A percentile compares a stretch with the other conserved stretches of the same genome.
These are phyloP conservation scores for Hylodesmum podocarpum DNA, from an alignment of 306 rosid species.

Conservation along the genomic window DNA sequence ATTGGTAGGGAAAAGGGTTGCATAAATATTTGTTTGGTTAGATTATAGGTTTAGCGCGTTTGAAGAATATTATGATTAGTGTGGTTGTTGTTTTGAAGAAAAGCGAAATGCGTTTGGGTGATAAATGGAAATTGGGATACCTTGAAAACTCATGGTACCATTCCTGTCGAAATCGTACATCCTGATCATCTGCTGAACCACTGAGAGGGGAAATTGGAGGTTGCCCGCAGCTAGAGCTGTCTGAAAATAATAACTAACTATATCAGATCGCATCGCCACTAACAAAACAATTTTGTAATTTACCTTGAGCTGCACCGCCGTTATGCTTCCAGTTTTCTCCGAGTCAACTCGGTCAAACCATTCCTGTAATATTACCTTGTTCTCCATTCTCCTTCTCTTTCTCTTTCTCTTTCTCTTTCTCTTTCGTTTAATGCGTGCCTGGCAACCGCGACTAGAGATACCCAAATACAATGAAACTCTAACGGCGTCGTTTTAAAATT, in stretches of 20 bases:
- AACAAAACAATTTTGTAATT: background rate
- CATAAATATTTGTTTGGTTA: background rate
- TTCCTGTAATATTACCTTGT: constrained; percentile 52
- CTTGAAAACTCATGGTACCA: constrained; percentile 88
- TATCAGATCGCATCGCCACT: background rate
- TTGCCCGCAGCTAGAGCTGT: constrained; percentile 75
- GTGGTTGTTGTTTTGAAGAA: too few relatives aligned
- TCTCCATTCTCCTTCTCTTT: constrained; percentile 39
- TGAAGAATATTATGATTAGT: background rate
- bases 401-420: too few relatives aligned
- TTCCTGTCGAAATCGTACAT: constrained; percentile 92
- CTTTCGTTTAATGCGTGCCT: too few relatives aligned
- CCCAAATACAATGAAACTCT: background rate
- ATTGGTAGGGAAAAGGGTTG: background rate
- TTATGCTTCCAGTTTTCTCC: constrained; percentile 60
- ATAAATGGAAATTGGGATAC: constrained; percentile 24
- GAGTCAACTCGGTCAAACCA: constrained; percentile 91
- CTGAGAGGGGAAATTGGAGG: constrained; percentile 75
- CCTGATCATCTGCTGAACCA: constrained; percentile 94
- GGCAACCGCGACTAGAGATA: too few relatives aligned
- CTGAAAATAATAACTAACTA: constrained; percentile 35
- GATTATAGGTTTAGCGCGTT: background rate
- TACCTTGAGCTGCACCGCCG: constrained; percentile 77
- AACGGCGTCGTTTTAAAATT: constrained; percentile 4
- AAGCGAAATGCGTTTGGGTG: background rate